phyloP scores from a whole-genome alignment of 345 rosid genomes.

The Turnera subulata region DNA sequence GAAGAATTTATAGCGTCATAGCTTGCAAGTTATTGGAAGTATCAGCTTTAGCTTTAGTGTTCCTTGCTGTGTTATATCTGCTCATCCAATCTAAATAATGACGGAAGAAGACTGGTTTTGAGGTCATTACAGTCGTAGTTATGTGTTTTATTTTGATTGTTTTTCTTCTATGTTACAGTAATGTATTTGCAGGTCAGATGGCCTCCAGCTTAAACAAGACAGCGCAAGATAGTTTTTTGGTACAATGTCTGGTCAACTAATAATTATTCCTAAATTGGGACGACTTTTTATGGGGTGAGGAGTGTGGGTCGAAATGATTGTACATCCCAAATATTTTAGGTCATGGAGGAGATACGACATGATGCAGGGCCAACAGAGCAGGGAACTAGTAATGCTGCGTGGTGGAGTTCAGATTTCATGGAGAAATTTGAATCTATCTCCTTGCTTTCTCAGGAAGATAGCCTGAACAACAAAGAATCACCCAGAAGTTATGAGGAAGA shows the following conservation, averaged over 20 bases:
- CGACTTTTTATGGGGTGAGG: constrained; percentile 52
- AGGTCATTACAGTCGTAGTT: no score
- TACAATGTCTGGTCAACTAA: constrained; percentile 28
- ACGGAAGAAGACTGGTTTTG: no score
- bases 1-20: no score
- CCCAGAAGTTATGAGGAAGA: constrained; percentile 61
- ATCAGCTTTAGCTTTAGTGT: no score
- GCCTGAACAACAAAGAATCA: constrained; percentile 49
- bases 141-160: no score
- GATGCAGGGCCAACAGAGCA: constrained; percentile 63
- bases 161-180: constrained; percentile 5
- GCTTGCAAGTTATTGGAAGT: no score
- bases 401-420: constrained; percentile 90
- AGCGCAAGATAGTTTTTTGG: constrained; percentile 29
- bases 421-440: constrained; percentile 71
- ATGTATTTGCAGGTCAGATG: constrained; percentile 43
- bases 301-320: constrained; percentile 54
- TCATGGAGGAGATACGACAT: constrained; percentile 81
- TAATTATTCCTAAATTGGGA: constrained; percentile 24
- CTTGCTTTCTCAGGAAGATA: constrained; percentile 66
- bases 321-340: constrained; percentile 45
- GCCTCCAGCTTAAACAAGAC: constrained; percentile 42
- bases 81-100: no score
- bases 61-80: no score
- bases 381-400: constrained; percentile 60